phyloP scores from a whole-genome alignment of 2,329 filamentous ascomycete genomes.

The Trichoderma atroviride region DNA sequence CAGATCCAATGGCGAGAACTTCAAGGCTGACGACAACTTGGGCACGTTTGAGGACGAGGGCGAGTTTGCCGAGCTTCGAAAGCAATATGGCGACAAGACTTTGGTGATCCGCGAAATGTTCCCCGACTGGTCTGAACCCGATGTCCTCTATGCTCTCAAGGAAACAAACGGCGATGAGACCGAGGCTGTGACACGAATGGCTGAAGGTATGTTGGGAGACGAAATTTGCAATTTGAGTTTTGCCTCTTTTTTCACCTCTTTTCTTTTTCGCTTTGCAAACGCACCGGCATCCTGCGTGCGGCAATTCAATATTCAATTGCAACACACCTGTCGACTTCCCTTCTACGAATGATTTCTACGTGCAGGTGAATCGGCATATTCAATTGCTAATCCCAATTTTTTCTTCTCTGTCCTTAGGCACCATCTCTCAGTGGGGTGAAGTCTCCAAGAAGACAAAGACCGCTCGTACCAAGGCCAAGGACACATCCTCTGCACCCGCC shows the following conservation, averaged over 20 bases:
- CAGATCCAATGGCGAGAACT: conserved; percentile 73
- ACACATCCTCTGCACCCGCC: conserved; percentile 57
- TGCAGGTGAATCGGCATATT: background rate
- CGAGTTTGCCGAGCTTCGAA: conserved; percentile 89
- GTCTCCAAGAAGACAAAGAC: conserved; percentile 81
- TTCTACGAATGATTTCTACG: background rate
- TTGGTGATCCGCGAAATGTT: conserved; percentile 88
- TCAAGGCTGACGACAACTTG: conserved; percentile 62
- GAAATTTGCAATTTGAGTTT: background rate
- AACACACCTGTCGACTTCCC: background rate
- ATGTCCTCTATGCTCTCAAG: conserved; percentile 88
- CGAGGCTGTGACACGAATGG: conserved; percentile 74
- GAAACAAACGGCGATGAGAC: conserved; percentile 82
- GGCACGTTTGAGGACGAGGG: conserved; percentile 75
- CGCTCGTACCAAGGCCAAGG: conserved; percentile 72
- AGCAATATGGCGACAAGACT: conserved; percentile 80
- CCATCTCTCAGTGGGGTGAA: conserved; percentile 81
- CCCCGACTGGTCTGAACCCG: conserved; percentile 92
- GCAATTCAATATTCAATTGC: conserved; percentile 29
- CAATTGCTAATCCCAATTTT: conserved; percentile 28
- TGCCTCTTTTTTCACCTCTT: background rate
- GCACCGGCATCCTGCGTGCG: conserved; percentile 20
- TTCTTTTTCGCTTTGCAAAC: conserved; percentile 28
- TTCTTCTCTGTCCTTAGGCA: conserved; percentile 53
- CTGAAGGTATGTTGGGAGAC: conserved; percentile 61